Evolutionary conservation across 768 basidiomycete species (phyloP).

Genomic region (Panus rudis): DNA sequence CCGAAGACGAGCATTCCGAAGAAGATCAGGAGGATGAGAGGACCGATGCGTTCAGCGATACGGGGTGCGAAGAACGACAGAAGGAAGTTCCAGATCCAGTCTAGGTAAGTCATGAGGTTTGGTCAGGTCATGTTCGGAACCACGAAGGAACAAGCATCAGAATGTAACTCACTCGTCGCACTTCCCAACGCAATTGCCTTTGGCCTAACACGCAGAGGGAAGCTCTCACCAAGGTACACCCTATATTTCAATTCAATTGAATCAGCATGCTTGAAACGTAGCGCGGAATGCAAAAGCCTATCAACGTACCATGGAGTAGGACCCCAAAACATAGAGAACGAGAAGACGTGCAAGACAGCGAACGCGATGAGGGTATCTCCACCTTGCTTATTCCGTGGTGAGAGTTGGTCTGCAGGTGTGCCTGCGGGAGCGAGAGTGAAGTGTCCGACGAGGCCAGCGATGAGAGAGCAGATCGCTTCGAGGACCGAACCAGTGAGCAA

Average conservation of each 20-base stretch:
- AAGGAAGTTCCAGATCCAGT: conserved; percentile 74
- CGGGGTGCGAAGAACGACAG: conserved; percentile 66
- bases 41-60: conserved; percentile 59
- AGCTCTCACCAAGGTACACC: conserved; percentile 76
- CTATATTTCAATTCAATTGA: conserved; percentile 21
- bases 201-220: conserved; percentile 73
- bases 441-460: conserved; percentile 69
- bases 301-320: conserved; percentile 42
- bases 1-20: conserved; percentile 68
- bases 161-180: conserved; percentile 35
- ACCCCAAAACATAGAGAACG: conserved; percentile 71
- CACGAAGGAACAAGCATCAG: not conserved
- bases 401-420: conserved; percentile 41
- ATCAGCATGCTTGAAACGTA: not conserved
- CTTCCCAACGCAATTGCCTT: conserved; percentile 76
- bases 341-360: conserved; percentile 69
- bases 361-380: conserved; percentile 68
- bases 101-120: conserved; percentile 13
- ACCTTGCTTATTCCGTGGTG: conserved; percentile 49
- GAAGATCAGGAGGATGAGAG: conserved; percentile 71
- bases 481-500: conserved; percentile 57
- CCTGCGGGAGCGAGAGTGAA: conserved; percentile 49
- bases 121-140: not conserved
- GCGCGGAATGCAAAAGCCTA: not conserved
- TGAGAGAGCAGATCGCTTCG: conserved; percentile 55